phyloP scores from a whole-genome alignment of 495 filamentous ascomycete species.

The Collariella sp. region DNA sequence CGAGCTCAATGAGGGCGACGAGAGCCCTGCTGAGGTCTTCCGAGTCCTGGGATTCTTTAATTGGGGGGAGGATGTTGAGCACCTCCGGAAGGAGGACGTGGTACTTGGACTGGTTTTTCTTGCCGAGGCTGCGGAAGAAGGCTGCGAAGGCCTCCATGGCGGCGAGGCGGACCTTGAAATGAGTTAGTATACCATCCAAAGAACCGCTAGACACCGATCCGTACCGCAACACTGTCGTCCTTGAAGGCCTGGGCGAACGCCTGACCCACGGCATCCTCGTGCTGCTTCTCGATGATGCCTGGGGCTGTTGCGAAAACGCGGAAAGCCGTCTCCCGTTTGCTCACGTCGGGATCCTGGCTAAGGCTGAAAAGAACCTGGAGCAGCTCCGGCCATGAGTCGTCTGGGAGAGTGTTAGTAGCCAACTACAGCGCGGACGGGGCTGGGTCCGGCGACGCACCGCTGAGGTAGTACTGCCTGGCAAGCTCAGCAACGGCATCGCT shows the following conservation, averaged over 20 bases:
- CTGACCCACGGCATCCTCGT: constrained; percentile 72
- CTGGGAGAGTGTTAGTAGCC: constrained; percentile 40
- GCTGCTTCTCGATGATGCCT: constrained; percentile 91
- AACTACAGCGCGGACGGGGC: neutral
- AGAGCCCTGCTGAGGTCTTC: constrained; percentile 85
- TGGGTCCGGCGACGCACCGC: constrained; percentile 49
- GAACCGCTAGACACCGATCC: constrained; percentile 16
- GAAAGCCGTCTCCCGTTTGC: constrained; percentile 81
- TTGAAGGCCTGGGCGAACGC: constrained; percentile 89
- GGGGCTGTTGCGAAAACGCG: constrained; percentile 92
- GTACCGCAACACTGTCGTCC: constrained; percentile 71
- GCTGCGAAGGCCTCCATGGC: constrained; percentile 95
- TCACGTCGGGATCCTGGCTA: constrained; percentile 72
- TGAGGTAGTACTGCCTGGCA: constrained; percentile 88
- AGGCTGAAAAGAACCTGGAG: constrained; percentile 75
- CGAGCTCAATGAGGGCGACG: constrained; percentile 83
- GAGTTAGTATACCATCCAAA: constrained; percentile 4
- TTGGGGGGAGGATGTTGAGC: constrained; percentile 83
- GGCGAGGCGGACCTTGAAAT: constrained; percentile 65
- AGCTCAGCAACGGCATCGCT: constrained; percentile 94
- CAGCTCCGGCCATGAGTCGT: constrained; percentile 83
- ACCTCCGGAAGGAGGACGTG: constrained; percentile 77
- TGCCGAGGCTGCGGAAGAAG: constrained; percentile 83
- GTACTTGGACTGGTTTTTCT: constrained; percentile 81
- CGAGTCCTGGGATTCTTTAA: constrained; percentile 82